A percentile compares a stretch with the other conserved stretches of the same genome.
These are phyloP conservation scores for Melastoma candidum DNA, from an alignment of 441 rosid species.

Conservation along the genomic window DNA sequence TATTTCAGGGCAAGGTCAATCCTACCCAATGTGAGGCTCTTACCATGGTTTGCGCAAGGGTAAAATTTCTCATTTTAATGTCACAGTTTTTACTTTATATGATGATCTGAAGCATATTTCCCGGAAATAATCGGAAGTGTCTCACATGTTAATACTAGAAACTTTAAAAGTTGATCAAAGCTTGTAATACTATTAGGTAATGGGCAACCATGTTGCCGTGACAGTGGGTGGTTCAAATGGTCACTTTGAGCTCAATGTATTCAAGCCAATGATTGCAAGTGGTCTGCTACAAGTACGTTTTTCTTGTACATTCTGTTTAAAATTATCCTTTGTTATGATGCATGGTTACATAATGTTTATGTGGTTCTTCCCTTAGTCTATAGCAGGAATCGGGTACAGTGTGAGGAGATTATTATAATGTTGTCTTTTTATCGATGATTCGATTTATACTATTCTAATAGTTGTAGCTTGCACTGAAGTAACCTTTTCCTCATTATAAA, in stretches of 20 bases:
- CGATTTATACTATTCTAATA: too few species aligned
- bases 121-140: too few species aligned
- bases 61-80: constrained; percentile 15
- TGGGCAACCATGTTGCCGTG: constrained; percentile 90
- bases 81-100: not conserved
- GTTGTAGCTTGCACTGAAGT: constrained; percentile 4
- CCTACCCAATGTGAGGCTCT: constrained; percentile 99
- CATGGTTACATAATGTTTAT: too few species aligned
- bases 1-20: constrained; percentile 88
- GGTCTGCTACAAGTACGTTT: constrained; percentile 70
- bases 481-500: constrained; percentile 11
- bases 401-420: too few species aligned
- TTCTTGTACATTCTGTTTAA: not conserved
- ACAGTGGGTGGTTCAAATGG: constrained; percentile 95
- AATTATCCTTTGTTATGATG: too few species aligned
- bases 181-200: constrained; percentile 38
- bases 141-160: not conserved
- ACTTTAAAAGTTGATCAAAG: constrained; percentile 1
- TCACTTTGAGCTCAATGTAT: constrained; percentile 88
- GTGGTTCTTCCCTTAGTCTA: too few species aligned
- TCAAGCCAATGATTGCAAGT: constrained; percentile 93
- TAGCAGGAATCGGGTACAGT: too few species aligned
- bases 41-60: constrained; percentile 98
- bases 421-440: too few species aligned
- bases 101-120: not conserved